phyloP scores from a whole-genome alignment of 2,329 filamentous ascomycete genomes.

The Fusarium miscanthi region DNA sequence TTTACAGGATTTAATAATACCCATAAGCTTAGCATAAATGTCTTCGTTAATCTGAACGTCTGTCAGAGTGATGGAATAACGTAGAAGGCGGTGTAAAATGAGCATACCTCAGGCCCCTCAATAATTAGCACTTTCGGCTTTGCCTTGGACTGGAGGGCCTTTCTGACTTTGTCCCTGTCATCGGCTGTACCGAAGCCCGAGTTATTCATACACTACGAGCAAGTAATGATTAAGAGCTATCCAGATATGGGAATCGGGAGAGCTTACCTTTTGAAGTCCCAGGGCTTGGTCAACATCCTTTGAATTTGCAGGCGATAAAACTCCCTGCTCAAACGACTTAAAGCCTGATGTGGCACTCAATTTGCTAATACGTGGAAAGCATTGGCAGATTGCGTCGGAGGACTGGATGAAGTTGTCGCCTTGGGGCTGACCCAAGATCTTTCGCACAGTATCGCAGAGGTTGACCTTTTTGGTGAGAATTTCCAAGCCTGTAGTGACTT shows the following conservation, averaged over 20 bases:
- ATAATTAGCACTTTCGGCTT: background rate
- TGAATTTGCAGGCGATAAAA: background rate
- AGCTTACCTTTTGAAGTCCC: background rate
- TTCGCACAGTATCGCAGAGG: background rate
- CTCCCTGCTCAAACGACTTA: background rate
- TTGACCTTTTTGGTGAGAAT: background rate
- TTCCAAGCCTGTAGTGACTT: background rate
- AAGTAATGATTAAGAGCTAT: accelerated
- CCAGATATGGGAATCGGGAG: background rate
- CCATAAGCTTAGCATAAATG: background rate
- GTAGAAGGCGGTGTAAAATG: background rate
- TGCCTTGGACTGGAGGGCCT: background rate
- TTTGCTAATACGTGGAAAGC: background rate
- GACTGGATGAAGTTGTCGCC: background rate
- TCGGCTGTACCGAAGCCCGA: background rate
- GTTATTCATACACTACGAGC: background rate
- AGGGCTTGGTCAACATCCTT: background rate
- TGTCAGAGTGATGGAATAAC: background rate
- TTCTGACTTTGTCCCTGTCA: background rate
- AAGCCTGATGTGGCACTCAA: background rate
- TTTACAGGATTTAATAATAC: background rate
- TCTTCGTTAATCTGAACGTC: background rate
- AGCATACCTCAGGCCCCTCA: background rate
- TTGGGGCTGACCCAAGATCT: background rate
- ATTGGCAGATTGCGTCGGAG: background rate